Base-by-base conservation (phyloP, 1,139 yeast genomes). In the Geotrichum candidum region DNA sequence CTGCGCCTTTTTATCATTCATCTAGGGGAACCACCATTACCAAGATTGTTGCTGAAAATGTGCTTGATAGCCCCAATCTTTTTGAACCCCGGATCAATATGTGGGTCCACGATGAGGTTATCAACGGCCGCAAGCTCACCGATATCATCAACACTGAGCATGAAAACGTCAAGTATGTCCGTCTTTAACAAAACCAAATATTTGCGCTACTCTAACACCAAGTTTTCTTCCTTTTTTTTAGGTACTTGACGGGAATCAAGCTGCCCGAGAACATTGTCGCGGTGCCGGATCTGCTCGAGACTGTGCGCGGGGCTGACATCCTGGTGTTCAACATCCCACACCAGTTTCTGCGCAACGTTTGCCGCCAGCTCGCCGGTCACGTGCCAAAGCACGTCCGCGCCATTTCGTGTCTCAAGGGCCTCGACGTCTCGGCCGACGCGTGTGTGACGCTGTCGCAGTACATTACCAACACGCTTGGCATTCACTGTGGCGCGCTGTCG, bases 51-150 rank as follows among this genome's bases (percentile, higher is more conserved):
- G 90, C 97, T 48, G 97, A 92, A 76, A 91, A 90, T 76, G 79
- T 56, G 80, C 80, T 51, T 86, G 82, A 68, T 82, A 88, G 18
- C 18, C 76, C 85, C 90, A 25, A 79, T 83, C 75, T 88, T 67
- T 92, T 92, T 73, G 82, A 83, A 60, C 75, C 77, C 63, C 77
- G 82, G 57, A 97, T 92, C 54, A 84, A 85, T 69, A 91, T 92
- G 97, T 92, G 98, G 98, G 98, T 92, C 31, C 88, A 81, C 71
- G 92, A 92, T 76, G 98, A 92, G 77, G 74, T 81, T 65, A 70
- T 78, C 61, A 69, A 75, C 53, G 85, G 96, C 87, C 63, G 76
- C 77, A 74, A 89, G 62, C 80, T 92, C 70, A 90, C 97, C 38
- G 92, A 88, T 64, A 89, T 90, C 73, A 91, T 92, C 77, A 92